phyloP scores from a whole-genome alignment of 78 protist species.

The Dictyostelium capitatum region DNA sequence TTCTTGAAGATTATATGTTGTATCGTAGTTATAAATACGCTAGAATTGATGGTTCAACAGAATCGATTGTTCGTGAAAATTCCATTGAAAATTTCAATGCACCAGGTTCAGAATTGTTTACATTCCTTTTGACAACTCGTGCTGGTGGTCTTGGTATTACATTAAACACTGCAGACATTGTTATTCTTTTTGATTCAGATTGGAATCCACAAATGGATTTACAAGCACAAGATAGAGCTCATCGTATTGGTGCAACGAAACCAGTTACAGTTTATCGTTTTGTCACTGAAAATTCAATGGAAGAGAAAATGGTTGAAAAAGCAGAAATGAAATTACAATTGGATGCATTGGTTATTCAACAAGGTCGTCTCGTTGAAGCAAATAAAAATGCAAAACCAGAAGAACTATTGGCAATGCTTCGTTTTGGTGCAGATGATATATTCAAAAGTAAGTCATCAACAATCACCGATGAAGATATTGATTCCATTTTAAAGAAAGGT shows the following conservation, averaged over 20 bases:
- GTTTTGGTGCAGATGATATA: constrained; percentile 96
- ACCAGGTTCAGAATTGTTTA: constrained; percentile 83
- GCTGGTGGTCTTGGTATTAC: constrained; percentile 99
- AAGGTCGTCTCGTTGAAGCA: constrained; percentile 88
- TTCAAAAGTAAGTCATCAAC: constrained; percentile 74
- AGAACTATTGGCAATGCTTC: constrained; percentile 92
- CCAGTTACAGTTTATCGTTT: constrained; percentile 96
- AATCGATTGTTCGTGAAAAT: constrained; percentile 88
- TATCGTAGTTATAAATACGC: constrained; percentile 89
- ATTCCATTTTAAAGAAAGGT: constrained; percentile 87
- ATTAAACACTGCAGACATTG: constrained; percentile 97
- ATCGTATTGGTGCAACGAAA: constrained; percentile 99
- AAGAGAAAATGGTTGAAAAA: constrained; percentile 96
- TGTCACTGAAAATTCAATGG: constrained; percentile 92
- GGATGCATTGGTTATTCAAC: constrained; percentile 98
- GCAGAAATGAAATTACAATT: constrained; percentile 97
- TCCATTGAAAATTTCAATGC: constrained; percentile 95
- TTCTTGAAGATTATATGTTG: constrained; percentile 95
- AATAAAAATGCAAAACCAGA: constrained; percentile 83
- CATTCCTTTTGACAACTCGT: constrained; percentile 97
- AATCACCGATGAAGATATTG: constrained; percentile 88
- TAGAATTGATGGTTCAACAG: constrained; percentile 98
- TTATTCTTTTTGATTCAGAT: constrained; percentile 98
- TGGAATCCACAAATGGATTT: constrained; percentile 99
- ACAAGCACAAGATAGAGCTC: constrained; percentile 99